These are phyloP conservation scores for Pythium myriotylum DNA, from an alignment of 352 stramenopile genomes.

Conservation along the genomic window DNA sequence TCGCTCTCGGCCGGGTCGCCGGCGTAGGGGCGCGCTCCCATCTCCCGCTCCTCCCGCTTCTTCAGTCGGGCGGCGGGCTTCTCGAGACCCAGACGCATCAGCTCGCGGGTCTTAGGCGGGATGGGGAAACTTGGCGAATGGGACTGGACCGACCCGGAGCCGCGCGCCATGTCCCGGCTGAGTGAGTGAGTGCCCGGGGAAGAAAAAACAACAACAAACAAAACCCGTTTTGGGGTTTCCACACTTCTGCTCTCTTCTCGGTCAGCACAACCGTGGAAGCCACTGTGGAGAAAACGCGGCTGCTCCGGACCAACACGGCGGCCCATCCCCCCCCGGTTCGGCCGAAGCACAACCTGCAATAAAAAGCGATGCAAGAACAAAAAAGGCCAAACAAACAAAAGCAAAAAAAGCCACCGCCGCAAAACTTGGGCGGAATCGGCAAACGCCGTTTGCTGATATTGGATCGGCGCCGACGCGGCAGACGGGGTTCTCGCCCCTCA, in stretches of 20 bases:
- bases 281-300: conserved; percentile 17
- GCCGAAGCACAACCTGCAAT: background rate
- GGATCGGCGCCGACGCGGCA: no score
- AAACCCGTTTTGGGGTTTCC: background rate
- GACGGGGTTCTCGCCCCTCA: background rate
- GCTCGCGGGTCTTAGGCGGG: conserved; percentile 6
- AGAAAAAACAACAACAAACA: conserved; percentile 6
- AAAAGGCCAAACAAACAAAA: background rate
- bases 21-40: conserved; percentile 5
- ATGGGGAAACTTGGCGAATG: conserved; percentile 31
- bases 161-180: conserved; percentile 5
- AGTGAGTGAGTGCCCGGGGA: background rate
- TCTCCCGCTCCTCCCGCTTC: conserved; percentile 31
- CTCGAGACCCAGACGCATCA: conserved; percentile 22
- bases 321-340: conserved; percentile 7
- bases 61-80: conserved; percentile 25
- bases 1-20: background rate
- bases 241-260: conserved; percentile 4
- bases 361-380: background rate
- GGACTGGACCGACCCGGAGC: conserved; percentile 4
- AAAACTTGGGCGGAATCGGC: no score
- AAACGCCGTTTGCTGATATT: no score
- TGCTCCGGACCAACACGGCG: conserved; percentile 10
- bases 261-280: conserved; percentile 12
- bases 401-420: background rate